A percentile compares a stretch with the other conserved stretches of the same genome.
Conservation (phyloP, 495 filamentous ascomycete genomes). For the Rusavskia elegans region DNA sequence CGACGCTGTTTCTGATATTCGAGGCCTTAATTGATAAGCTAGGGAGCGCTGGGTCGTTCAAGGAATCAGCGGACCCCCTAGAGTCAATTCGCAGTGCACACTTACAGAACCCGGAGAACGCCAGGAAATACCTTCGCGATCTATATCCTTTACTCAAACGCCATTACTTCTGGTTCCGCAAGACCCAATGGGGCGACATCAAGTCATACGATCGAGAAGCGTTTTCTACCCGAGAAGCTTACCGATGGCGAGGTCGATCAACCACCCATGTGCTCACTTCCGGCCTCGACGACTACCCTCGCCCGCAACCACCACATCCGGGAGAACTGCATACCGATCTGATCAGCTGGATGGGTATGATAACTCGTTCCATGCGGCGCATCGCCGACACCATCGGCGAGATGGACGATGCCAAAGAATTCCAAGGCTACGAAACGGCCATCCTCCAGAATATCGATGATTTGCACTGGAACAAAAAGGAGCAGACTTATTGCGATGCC, state of each 20-base stretch:
- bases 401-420: constrained; percentile 56
- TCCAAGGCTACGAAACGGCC: constrained; percentile 54
- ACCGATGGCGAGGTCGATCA: constrained; percentile 90
- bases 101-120: constrained; percentile 48
- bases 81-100: constrained; percentile 34
- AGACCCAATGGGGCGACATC: constrained; percentile 78
- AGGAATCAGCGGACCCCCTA: neutral
- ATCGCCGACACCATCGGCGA: constrained; percentile 59
- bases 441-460: constrained; percentile 84
- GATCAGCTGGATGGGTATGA: constrained; percentile 92
- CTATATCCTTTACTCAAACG: constrained; percentile 86
- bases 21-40: constrained; percentile 28
- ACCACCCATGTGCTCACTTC: constrained; percentile 77
- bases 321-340: constrained; percentile 93
- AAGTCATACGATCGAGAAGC: constrained; percentile 77
- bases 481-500: constrained; percentile 79
- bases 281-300: constrained; percentile 89
- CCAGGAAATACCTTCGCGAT: constrained; percentile 55
- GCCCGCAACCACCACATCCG: constrained; percentile 89
- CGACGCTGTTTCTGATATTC: constrained; percentile 85
- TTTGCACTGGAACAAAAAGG: constrained; percentile 73
- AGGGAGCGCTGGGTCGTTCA: constrained; percentile 14
- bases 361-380: constrained; percentile 64
- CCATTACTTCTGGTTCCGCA: constrained; percentile 89
- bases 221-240: constrained; percentile 72